Percentiles rank a stretch among this genome's conserved stretches.
phyloP scores from a whole-genome alignment of 2,329 filamentous ascomycete species.

The Clarireedia homoeocarpa region DNA sequence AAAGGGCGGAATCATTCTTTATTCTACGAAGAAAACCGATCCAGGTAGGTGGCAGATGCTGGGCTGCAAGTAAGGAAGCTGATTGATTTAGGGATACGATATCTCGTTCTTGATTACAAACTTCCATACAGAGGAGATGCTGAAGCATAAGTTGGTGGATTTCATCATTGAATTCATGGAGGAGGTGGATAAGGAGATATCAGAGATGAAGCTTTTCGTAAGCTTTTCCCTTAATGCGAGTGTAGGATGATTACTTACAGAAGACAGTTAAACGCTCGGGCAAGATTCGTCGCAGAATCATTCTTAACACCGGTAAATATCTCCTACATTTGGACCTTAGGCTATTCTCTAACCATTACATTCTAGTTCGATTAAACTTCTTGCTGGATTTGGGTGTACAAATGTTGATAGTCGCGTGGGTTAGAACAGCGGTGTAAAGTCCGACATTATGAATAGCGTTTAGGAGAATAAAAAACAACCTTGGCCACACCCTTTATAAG shows the following conservation, averaged over 20 bases:
- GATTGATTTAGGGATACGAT: constrained; percentile 69
- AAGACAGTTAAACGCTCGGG: constrained; percentile 81
- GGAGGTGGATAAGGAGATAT: constrained; percentile 99
- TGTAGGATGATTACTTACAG: constrained; percentile 19
- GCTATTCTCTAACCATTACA: background rate
- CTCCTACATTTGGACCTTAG: background rate
- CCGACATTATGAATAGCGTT: constrained; percentile 10
- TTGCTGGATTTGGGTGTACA: background rate
- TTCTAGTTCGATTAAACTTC: constrained; percentile 23
- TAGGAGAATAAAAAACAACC: constrained; percentile 10
- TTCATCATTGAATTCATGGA: constrained; percentile 99
- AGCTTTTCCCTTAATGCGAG: constrained; percentile 32
- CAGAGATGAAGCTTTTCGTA: constrained; percentile 99
- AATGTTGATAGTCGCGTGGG: constrained; percentile 4
- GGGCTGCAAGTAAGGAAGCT: constrained; percentile 9
- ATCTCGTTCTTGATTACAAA: constrained; percentile 99
- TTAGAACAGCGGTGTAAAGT: constrained; percentile 8
- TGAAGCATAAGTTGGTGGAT: constrained; percentile 98
- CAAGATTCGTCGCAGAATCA: constrained; percentile 95
- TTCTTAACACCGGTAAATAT: constrained; percentile 81
- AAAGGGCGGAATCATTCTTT: constrained; percentile 94
- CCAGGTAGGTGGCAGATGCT: constrained; percentile 50
- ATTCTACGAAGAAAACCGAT: constrained; percentile 92
- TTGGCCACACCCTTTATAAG: background rate
- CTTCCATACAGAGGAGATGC: constrained; percentile 96